Evolutionary conservation across 225 moss, liverwort and hornwort genomes (phyloP), one percentile per base, ranked within the genome.

Genomic region (Rhytidiadelphus loreus): DNA sequence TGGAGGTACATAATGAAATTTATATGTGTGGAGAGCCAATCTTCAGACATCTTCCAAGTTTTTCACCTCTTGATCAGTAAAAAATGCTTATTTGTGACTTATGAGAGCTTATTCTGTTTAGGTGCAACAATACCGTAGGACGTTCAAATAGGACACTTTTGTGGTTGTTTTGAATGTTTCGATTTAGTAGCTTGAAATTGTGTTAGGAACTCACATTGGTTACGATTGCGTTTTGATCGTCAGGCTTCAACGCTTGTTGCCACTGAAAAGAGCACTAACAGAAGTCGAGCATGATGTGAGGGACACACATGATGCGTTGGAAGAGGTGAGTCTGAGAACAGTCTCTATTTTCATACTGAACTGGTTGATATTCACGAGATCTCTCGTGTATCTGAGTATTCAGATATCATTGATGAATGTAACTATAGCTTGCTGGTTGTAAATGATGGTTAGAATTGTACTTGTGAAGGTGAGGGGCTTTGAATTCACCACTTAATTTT

Each of bases 271-370:
- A 88, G 95, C 96, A 77, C 93, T 98, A 29, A 98, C 98, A 79
- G 95, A 95, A 91, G 92, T 98, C 46, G 98, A 98, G 92, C 98
- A 98, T 88, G 98, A 98, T 88, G 96, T 98, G 76, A 93, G 93
- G 52, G 98, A 98, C 84, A 94, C 96, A 29, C 98, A 98, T 90
- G 92, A 93, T 82, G 96, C 98, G 35, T 82, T 98, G 93, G 98
- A 97, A 91, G 94, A 96, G 92, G 92, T 94, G 84, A 87, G 77
- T 58, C 33, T 58, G 76, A 80, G 81, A 43, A 72, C 77, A 85
- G 63, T 44, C 66, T 41, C 35, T 87, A 65, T 72, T 84, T 84
- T n/a, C 33, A 30, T 55, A 57, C 24, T 57, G 33, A 58, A 81
- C 74, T 61, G 37, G 19, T 70, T 82, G 61, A 83, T 72, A 58